Base-by-base conservation (phyloP, 768 basidiomycete genomes). In the Pluteus cervinus region DNA sequence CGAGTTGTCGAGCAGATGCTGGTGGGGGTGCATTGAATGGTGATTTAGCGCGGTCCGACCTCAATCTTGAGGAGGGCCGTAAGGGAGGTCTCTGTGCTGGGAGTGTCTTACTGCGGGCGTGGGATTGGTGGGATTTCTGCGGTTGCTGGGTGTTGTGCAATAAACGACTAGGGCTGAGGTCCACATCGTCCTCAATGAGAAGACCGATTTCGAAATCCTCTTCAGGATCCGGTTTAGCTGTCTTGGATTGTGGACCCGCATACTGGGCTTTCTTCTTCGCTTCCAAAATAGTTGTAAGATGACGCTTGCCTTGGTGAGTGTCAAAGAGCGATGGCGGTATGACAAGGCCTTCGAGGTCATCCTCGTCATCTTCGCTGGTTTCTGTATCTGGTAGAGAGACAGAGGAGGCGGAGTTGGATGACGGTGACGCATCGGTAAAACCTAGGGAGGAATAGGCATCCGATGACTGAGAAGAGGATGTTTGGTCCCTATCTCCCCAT, bases 131-230 rank as follows among this genome's bases (percentile, higher is more conserved):
- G 14, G 63, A 58, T 43, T 74, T 65, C n/a, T n/a, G n/a, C n/a
- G n/a, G n/a, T 14, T 62, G 57, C 16, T 71, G 68, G 22, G 65
- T 52, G 44, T 69, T 76, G 53, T 69, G 61, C 25, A 78, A 62
- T 15, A 90, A 71, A 37, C 85, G 69, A 55, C 81, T 84, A 10
- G 86, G 84, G 52, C 82, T 88, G 33, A 91, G 76, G 52, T 90
- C 86, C 37, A 72, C 74, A 53, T 87, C 87, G 44, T 86, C 84
- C 50, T 83, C 81, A 49, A 92, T 81, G 46, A 89, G 73, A 36
- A 92, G 78, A 10, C 88, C 88, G 43, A 73, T 73, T 58, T 92
- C 88, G 45, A 90, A 89, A 55, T 89, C 85, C 43, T 90, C 87
- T 49, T 91, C 88, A 9, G 69, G 75, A 56, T 87, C 76, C 11